Evolutionary conservation across 805 yeast genomes (phyloP).

Genomic region (Ogataea kodamae): DNA sequence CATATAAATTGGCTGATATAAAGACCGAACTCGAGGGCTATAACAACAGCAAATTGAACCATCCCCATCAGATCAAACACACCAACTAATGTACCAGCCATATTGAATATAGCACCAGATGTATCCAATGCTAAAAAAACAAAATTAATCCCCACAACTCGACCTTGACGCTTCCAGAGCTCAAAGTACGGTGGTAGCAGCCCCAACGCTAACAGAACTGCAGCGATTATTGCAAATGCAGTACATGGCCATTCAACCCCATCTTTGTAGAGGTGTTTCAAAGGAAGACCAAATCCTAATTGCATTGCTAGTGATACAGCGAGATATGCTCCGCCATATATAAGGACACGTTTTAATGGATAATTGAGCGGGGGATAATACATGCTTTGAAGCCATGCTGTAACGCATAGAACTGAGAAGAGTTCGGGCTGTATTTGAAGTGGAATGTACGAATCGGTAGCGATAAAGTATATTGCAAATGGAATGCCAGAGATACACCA

Average conservation of each 20-base stretch:
- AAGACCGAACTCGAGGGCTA: conserved; percentile 75
- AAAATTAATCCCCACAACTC: conserved; percentile 74
- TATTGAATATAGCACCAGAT: conserved; percentile 74
- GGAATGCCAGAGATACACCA: conserved; percentile 82
- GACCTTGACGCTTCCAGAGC: conserved; percentile 46
- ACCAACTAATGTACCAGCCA: conserved; percentile 56
- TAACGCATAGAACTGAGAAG: conserved; percentile 63
- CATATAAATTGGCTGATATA: conserved; percentile 69
- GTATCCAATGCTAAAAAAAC: conserved; percentile 72
- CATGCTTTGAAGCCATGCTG: conserved; percentile 63
- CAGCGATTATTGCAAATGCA: conserved; percentile 48
- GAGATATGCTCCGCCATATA: conserved; percentile 37
- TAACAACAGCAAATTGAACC: conserved; percentile 68
- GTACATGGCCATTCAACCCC: conserved; percentile 45
- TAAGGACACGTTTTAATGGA: conserved; percentile 35
- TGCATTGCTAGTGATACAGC: conserved; percentile 55
- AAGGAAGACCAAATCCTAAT: conserved; percentile 66
- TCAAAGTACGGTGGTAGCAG: conserved; percentile 56
- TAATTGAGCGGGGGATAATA: conserved; percentile 66
- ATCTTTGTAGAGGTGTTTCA: conserved; percentile 44
- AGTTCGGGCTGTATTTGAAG: conserved; percentile 84
- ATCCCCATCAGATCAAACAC: conserved; percentile 74
- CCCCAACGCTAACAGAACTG: conserved; percentile 47
- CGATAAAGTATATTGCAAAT: conserved; percentile 78
- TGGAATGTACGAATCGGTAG: conserved; percentile 68